These are phyloP conservation scores for Odontarrhena argentea DNA, from an alignment of 345 rosid genomes.

Conservation along the genomic window DNA sequence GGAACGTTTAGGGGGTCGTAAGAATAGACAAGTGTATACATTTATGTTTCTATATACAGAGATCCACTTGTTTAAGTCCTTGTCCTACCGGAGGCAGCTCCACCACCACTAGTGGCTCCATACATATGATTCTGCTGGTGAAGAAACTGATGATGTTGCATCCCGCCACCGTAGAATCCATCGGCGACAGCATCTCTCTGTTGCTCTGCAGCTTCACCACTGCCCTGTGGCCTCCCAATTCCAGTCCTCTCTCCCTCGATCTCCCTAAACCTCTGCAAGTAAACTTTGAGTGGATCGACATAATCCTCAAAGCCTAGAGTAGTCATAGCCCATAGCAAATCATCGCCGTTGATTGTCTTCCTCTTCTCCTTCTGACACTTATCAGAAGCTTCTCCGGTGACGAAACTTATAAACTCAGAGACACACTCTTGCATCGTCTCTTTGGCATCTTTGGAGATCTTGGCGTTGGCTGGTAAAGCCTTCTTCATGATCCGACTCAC, in stretches of 20 bases:
- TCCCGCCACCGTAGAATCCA: slow-evolving; percentile 40
- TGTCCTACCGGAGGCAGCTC: slow-evolving; percentile 40
- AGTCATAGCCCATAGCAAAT: slow-evolving; percentile 58
- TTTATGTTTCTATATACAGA: slow-evolving; percentile 37
- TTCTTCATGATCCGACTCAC: slow-evolving; percentile 83
- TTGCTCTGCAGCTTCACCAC: slow-evolving; percentile 40
- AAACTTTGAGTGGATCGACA: slow-evolving; percentile 68
- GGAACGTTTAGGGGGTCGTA: slow-evolving; percentile 9
- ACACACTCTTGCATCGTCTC: slow-evolving; percentile 85
- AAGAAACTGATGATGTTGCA: slow-evolving; percentile 45
- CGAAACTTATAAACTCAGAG: slow-evolving; percentile 77
- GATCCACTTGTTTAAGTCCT: slow-evolving; percentile 40
- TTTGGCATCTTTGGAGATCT: slow-evolving; percentile 76
- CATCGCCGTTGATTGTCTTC: slow-evolving; percentile 77
- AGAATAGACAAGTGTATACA: slow-evolving; percentile 33
- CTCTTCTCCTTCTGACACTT: slow-evolving; percentile 82
- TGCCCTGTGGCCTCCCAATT: slow-evolving; percentile 37
- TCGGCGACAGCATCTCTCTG: slow-evolving; percentile 43
- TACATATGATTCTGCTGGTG: slow-evolving; percentile 41
- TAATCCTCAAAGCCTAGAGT: slow-evolving; percentile 78
- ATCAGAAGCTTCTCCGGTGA: slow-evolving; percentile 79
- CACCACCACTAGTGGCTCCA: slow-evolving; percentile 35
- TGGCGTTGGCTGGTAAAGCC: slow-evolving; percentile 73
- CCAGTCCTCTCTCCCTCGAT: slow-evolving; percentile 68
- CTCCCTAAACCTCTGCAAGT: slow-evolving; percentile 73